Percentiles rank a stretch among this genome's conserved stretches.
Evolutionary conservation across 257 asterid species (phyloP).

Genomic region (Lycium barbarum): DNA sequence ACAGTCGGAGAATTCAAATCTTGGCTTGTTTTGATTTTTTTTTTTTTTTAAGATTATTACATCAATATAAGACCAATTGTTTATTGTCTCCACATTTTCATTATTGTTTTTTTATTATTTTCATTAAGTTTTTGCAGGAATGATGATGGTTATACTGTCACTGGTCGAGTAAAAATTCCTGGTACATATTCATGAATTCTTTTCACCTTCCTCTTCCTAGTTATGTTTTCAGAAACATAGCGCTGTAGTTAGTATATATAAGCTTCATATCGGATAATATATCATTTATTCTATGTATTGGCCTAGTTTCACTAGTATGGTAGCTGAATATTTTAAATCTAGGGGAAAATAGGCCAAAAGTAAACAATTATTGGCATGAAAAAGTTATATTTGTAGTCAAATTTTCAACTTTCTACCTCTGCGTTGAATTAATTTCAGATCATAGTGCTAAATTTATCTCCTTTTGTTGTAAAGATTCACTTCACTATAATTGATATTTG

Average conservation of each 20-base stretch:
- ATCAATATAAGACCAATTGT: not conserved
- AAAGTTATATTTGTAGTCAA: not conserved
- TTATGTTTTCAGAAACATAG: not conserved
- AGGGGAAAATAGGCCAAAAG: not conserved
- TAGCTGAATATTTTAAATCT: not conserved
- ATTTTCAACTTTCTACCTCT: not conserved
- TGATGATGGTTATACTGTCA: slow-evolving; percentile 41
- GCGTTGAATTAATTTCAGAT: not conserved
- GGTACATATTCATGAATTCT: slow-evolving; percentile 16
- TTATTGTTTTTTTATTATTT: not conserved
- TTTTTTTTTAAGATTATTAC: not conserved
- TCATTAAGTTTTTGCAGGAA: slow-evolving; percentile 31
- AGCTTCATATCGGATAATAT: not conserved
- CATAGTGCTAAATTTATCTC: not conserved
- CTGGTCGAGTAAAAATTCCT: slow-evolving; percentile 46
- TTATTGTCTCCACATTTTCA: not conserved
- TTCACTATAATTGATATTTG: not conserved
- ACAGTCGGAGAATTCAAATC: not conserved
- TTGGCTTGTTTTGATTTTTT: not conserved
- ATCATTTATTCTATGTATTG: not conserved
- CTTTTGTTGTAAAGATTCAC: slow-evolving; percentile 1
- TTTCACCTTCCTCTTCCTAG: slow-evolving; percentile 12
- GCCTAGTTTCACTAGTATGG: not conserved
- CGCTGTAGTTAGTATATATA: not conserved
- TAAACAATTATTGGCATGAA: not conserved